A percentile compares a stretch with the other conserved stretches of the same genome.
Evolutionary conservation across 768 basidiomycete species (phyloP).

Genomic region (Boletus bicolor): DNA sequence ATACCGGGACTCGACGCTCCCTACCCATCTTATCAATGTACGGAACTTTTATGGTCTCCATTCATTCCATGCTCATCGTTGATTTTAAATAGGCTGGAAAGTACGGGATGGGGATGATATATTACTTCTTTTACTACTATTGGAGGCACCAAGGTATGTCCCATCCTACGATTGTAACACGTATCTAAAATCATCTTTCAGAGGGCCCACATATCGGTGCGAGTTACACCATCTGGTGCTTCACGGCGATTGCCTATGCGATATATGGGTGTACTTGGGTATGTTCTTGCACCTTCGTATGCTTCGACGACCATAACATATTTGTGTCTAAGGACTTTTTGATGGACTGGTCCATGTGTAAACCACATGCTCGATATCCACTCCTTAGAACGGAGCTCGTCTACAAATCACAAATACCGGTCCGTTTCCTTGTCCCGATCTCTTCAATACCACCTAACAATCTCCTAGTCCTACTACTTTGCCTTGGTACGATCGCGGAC

Average conservation of each 20-base stretch:
- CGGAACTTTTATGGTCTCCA: background rate
- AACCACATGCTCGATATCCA: conserved; percentile 49
- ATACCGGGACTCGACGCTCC: conserved; percentile 69
- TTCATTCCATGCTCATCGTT: background rate
- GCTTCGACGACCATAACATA: background rate
- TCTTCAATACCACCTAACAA: background rate
- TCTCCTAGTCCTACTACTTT: conserved; percentile 65
- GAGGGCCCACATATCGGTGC: conserved; percentile 38
- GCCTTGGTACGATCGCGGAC: conserved; percentile 53
- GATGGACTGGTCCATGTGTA: conserved; percentile 92
- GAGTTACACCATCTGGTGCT: conserved; percentile 65
- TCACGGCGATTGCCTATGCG: conserved; percentile 61
- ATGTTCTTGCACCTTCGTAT: conserved; percentile 16
- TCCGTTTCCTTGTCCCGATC: conserved; percentile 28
- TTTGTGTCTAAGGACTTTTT: conserved; percentile 60
- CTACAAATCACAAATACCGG: conserved; percentile 61
- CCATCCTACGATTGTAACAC: background rate
- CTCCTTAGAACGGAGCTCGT: conserved; percentile 73
- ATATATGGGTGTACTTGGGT: conserved; percentile 81
- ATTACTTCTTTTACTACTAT: conserved; percentile 63
- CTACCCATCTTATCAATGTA: conserved; percentile 86
- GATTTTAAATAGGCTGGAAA: conserved; percentile 66
- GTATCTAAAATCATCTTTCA: background rate
- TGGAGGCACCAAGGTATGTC: conserved; percentile 67
- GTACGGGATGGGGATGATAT: conserved; percentile 64